Conservation (phyloP, 2,329 filamentous ascomycete species). For the Bipolaris gigantea region DNA sequence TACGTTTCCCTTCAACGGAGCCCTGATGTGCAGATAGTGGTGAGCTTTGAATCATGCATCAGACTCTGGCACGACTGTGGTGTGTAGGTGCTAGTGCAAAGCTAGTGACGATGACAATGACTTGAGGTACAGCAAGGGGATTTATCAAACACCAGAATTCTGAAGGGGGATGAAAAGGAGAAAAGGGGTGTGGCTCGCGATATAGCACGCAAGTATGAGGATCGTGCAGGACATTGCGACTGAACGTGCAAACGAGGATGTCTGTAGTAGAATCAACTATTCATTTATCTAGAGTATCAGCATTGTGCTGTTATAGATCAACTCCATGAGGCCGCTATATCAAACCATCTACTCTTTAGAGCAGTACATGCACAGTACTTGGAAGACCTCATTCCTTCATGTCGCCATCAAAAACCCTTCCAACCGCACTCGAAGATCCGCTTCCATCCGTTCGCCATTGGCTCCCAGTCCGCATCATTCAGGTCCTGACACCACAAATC, state of each 20-base stretch:
- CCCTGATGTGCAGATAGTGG: too few species aligned
- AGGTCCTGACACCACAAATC: slow-evolving; percentile 17
- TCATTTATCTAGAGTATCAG: not conserved
- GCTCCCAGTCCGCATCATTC: slow-evolving; percentile 9
- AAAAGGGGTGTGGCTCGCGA: not conserved
- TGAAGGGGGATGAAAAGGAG: not conserved
- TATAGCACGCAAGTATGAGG: not conserved
- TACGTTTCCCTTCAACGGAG: too few species aligned
- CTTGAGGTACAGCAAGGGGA: not conserved
- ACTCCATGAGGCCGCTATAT: too few species aligned
- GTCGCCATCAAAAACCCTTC: slow-evolving; percentile 1
- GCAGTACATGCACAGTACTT: not conserved
- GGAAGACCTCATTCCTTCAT: not conserved
- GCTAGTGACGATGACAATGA: too few species aligned
- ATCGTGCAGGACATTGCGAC: not conserved
- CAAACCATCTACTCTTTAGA: not conserved
- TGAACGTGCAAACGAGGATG: not conserved
- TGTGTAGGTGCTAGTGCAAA: too few species aligned
- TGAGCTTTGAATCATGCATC: too few species aligned
- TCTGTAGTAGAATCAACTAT: not conserved
- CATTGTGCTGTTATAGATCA: not conserved
- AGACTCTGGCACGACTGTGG: too few species aligned
- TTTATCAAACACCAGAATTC: not conserved
- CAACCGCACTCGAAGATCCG: slow-evolving; percentile 9
- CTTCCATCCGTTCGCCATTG: slow-evolving; percentile 1